A percentile compares a stretch with the other conserved stretches of the same genome.
These are phyloP conservation scores for Austroboletus novae-zelandiae DNA, from an alignment of 1,284 basidiomycete genomes.

Conservation along the genomic window DNA sequence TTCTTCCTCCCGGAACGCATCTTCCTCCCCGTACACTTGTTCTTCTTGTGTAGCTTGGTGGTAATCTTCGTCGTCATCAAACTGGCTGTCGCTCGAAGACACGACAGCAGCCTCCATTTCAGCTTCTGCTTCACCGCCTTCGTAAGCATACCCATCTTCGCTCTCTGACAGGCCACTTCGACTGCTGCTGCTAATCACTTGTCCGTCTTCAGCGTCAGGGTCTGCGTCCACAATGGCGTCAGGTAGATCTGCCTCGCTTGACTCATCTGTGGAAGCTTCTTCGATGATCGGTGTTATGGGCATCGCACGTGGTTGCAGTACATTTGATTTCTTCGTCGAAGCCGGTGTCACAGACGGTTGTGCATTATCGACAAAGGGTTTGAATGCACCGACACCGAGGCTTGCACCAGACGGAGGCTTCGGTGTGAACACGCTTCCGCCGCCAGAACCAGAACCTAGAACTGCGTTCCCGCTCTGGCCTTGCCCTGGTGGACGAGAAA, in stretches of 20 bases:
- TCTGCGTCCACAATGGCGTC: constrained; percentile 22
- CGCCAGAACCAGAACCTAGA: constrained; percentile 4
- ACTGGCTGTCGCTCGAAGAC: constrained; percentile 36
- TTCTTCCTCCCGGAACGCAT: constrained; percentile 28
- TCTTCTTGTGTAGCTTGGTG: constrained; percentile 22
- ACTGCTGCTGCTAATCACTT: constrained; percentile 24
- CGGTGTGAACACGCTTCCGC: constrained; percentile 40
- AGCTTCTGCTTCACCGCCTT: constrained; percentile 27
- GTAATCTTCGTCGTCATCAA: constrained; percentile 32
- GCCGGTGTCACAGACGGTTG: constrained; percentile 32
- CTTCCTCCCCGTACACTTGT: constrained; percentile 23
- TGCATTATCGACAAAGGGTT: constrained; percentile 43
- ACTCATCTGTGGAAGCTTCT: constrained; percentile 33
- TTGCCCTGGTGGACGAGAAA: constrained; percentile 56
- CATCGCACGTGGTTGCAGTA: constrained; percentile 20
- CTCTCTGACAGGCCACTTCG: constrained; percentile 34
- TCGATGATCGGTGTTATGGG: constrained; percentile 23
- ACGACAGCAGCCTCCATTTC: constrained; percentile 32
- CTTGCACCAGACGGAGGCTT: constrained; percentile 35
- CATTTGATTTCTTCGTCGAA: constrained; percentile 23
- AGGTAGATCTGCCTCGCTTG: constrained; percentile 26
- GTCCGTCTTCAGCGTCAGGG: constrained; percentile 27
- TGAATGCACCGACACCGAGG: constrained; percentile 33
- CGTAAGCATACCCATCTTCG: constrained; percentile 32
- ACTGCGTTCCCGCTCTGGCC: constrained; percentile 37